Percentiles rank a stretch among this genome's conserved stretches.
Evolutionary conservation across 75 land plant genomes (phyloP).

Genomic region (Ceratopteris richardii): DNA sequence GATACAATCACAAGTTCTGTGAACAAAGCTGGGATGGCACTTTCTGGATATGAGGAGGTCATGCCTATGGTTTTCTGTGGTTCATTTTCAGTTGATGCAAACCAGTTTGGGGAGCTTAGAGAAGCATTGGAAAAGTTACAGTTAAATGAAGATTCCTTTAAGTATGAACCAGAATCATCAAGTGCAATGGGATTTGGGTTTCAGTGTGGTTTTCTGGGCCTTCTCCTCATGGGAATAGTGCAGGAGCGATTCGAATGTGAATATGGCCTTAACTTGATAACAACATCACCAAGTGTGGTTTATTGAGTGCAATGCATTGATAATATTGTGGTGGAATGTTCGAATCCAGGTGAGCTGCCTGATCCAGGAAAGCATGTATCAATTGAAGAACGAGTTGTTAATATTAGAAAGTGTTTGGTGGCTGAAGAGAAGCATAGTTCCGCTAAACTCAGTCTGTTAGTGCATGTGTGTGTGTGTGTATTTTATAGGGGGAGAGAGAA

Average conservation of each 20-base stretch:
- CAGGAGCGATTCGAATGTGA: slow-evolving; percentile 99
- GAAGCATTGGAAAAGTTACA: slow-evolving; percentile 95
- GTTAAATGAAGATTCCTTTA: slow-evolving; percentile 94
- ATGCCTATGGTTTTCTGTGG: slow-evolving; percentile 99
- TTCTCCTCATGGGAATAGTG: slow-evolving; percentile 98
- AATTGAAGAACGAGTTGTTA: slow-evolving; percentile 87
- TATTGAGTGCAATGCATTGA: slow-evolving; percentile 64
- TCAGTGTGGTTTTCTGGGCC: slow-evolving; percentile 98
- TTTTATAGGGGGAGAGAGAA: too few species aligned
- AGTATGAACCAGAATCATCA: slow-evolving; percentile 96
- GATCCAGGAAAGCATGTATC: slow-evolving; percentile 67
- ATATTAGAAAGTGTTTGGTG: too few species aligned
- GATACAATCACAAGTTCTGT: slow-evolving; percentile 79
- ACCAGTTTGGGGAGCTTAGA: slow-evolving; percentile 85
- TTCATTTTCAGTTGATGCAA: slow-evolving; percentile 93
- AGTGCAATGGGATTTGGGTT: slow-evolving; percentile 99
- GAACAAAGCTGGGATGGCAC: slow-evolving; percentile 54
- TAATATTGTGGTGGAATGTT: slow-evolving; percentile 80
- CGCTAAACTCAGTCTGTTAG: too few species aligned
- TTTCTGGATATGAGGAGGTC: slow-evolving; percentile 91
- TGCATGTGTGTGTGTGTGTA: too few species aligned
- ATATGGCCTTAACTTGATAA: slow-evolving; percentile 77
- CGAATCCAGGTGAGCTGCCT: slow-evolving; percentile 88
- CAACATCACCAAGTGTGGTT: slow-evolving; percentile 98
- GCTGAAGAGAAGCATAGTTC: too few species aligned